Percentiles rank a stretch among this genome's conserved stretches.
Evolutionary conservation across 352 stramenopile species (phyloP).

Genomic region (Elongisporangium senticosum): DNA sequence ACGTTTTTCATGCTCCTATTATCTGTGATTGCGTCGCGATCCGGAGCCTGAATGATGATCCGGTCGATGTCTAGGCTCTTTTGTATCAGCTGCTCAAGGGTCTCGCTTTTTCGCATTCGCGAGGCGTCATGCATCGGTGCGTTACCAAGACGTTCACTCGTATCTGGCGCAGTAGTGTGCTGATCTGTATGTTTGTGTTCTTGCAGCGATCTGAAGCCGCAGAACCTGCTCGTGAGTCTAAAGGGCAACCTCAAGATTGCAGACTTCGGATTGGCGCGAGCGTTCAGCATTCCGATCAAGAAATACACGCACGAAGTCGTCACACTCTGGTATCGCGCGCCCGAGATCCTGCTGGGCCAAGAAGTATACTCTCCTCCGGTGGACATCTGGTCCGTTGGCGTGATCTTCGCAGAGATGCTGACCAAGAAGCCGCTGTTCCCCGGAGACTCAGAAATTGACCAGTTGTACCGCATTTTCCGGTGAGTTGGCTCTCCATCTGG

Average conservation of each 20-base stretch:
- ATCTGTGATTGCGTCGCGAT: neutral
- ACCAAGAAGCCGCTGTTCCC: constrained; percentile 79
- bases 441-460: constrained; percentile 82
- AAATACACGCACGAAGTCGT: constrained; percentile 98
- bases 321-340: constrained; percentile 98
- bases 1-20: neutral
- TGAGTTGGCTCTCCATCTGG: constrained; percentile 8
- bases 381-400: constrained; percentile 85
- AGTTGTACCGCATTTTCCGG: constrained; percentile 86
- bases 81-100: constrained; percentile 86
- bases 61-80: constrained; percentile 28
- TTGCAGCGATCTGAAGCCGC: constrained; percentile 94
- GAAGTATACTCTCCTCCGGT: constrained; percentile 82
- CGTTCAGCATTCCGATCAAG: constrained; percentile 96
- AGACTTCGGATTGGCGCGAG: constrained; percentile 97
- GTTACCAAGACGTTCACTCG: constrained; percentile 3
- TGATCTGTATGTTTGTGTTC: neutral
- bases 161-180: neutral
- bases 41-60: neutral
- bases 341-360: constrained; percentile 97
- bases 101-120: constrained; percentile 83
- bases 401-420: constrained; percentile 85
- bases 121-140: constrained; percentile 86
- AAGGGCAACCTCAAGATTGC: constrained; percentile 96
- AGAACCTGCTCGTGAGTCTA: constrained; percentile 95